Evolutionary conservation across 352 stramenopile genomes (phyloP), one percentile per base, ranked within the genome.

Genomic region (Globisporangium lucens): DNA sequence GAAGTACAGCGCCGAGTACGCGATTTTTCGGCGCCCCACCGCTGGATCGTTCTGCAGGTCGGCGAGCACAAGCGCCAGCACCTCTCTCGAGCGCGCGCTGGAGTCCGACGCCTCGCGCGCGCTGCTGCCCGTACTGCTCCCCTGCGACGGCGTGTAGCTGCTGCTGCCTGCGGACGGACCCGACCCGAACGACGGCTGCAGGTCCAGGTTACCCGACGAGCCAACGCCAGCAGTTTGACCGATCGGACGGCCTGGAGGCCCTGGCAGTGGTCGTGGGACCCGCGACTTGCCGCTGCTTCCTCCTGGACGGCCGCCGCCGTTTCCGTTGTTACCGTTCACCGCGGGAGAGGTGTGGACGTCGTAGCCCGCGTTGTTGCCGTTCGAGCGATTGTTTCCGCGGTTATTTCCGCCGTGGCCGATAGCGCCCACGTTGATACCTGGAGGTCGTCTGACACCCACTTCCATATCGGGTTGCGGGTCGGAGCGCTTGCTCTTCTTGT

Each of bases 1-100:
- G 66, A 94, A 95, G 63, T 90, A 90, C 47, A 95, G 66, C 27
- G 82, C 83, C 13, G 76, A 80, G 74, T 93, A 91, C 46, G 87
- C 71, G 55, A 95, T 89, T 29, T 82, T 82, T 43, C 76, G 76
- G 0, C 69, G 56, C 7, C 73, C 72, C 13, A 95, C 78, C 52
- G 75, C 78, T 56, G 80, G 66, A 60, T 93, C 83, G 12, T 72
- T 57, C 72, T 93, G 83, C 63, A 95, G 87, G 57, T 89, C 80
- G 43, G 87, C 74, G n/a, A 94, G 67, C 55, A 92, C 83, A 15
- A 77, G 79, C 36, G 67, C 75, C 13, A 82, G 79, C 13, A 82
- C 80, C 56, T 89, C 78, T 4, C 70, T 69, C 8, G 80, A 86
- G 47, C 62, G 75, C 47, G 78, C 15, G 43, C 43, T 68, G 10